Evolutionary conservation across 176 grass and related monocot genomes (phyloP), one percentile per base, ranked within the genome.

Genomic region (Paspalum vaginatum): DNA sequence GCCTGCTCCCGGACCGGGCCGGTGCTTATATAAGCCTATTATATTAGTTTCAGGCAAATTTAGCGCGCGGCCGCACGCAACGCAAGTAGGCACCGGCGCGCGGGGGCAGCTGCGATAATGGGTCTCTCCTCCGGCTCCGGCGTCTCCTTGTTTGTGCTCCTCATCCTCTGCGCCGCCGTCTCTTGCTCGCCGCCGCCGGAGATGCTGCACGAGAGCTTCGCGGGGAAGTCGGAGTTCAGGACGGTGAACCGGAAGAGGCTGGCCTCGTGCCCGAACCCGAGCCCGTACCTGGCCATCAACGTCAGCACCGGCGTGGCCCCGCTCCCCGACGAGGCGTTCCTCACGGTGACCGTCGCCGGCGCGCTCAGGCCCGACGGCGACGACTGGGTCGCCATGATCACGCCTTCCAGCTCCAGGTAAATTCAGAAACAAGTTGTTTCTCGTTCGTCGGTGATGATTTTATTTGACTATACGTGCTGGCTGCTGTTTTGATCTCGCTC

Each of bases 321-420:
- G 46, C 80, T 97, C 68, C 83, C 88, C 15, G 86, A 97, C 64
- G 88, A 93, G 57, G 85, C 67, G 22, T 87, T 89, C 80, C 0
- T 97, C 47, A 85, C 27, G 7, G 94, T 93, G 14, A 97, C 86
- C 41, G 88, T 93, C 59, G 56, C 73, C 39, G 88, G 94, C 69
- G 70, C 91, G 43, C 62, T 81, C 47, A 22, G 18, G 17, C 94
- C 88, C 53, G 60, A 78, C 22, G 53, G n/a, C 16, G 82, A 75
- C 5, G 70, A 93, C 62, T 97, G 91, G 94, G 65, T 97, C 48
- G 91, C 94, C 68, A 89, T 97, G 94, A 81, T 97, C 73, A 89
- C 94, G 75, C 94, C 94, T 52, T 93, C 88, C 15, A 87, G 86
- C 73, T 85, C 86, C 37, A 82, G 78, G 93, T 97, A 79, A 91